Base-by-base conservation (phyloP, 805 yeast species). In the Yamadazyma nakazawae region DNA sequence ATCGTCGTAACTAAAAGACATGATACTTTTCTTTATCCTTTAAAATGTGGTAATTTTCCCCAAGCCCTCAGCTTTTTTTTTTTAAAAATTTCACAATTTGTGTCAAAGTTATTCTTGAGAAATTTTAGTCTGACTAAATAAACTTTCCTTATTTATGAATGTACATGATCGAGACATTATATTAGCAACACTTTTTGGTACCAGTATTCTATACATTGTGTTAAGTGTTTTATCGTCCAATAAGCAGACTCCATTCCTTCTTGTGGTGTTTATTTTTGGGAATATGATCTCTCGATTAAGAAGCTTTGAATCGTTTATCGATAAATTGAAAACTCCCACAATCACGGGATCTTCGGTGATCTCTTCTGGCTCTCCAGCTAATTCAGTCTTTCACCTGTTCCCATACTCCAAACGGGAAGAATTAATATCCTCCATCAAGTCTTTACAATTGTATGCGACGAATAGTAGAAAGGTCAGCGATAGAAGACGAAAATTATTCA, bases 401-500 rank as follows among this genome's bases (percentile, higher is more conserved):
- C 45, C 44, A 6, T 55, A 40, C 30, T 18, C 41, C 3, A 36
- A 34, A 17, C 25, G 48, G 26, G 39, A 40, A 12, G 75, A 71
- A 53, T 49, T 71, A n/a, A 40, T 71, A 2, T 54, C 68, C 2
- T 75, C 85, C 0, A 57, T 81, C 7, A 58, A 59, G n/a, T 75
- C 81, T 11, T 60, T 82, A n/a, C 64, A 73, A 32, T 57, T 64
- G 8, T 82, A 82, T 52, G 54, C 67, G 2, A 34, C 48, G 1
- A 66, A 72, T 37, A 65, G 76, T 5, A 63, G 67, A 34, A 60
- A 60, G 2, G 64, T 75, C 72, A 80, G 78, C 50, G 76, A 75
- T 40, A 60, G 74, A 40, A 67, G 78, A 42, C 61, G 74, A 25
- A 60, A 64, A 17, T 57, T 75, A 34, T 74, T 70, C 60, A 74